Base-by-base conservation (phyloP, 1,139 yeast genomes). In the Hansenula anomala region DNA sequence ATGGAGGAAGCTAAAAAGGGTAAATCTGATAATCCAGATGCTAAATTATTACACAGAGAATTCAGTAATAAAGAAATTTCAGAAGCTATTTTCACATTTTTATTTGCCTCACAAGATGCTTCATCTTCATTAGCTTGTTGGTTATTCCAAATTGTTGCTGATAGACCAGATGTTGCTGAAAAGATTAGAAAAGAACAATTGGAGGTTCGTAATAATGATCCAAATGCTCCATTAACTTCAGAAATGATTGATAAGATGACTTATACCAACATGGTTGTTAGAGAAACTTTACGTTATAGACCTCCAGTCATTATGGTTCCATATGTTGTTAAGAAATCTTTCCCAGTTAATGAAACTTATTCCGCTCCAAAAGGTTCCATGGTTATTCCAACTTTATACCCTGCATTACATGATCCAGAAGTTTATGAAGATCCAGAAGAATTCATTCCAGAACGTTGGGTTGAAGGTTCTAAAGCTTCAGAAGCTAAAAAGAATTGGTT, bases 281-380 rank as follows among this genome's bases (percentile, higher is more conserved):
- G 79, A 67, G 98, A 92, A 69, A 70, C 92, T 42, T 75, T 92
- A 53, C 84, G 98, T 63, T 85, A 85, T 69, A 83, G 97, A 64
- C 98, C 98, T 27, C 98, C 98, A 7, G 98, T 92, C 48, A 62
- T 89, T 44, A 92, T 92, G 98, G 97, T 92, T 45, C 98, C 98
- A 37, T 92, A 92, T 61, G 87, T 87, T 47, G 96, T 78, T 42
- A 92, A 92, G 73, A 71, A 88, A 62, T 67, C 73, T 14, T 92
- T 85, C 72, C 95, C 95, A 36, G 80, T 92, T 38, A 75, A 90
- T 30, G 81, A 83, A 14, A 75, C 72, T 37, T 92, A 92, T 66
- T 80, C 92, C 25, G 95, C 89, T 37, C 98, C 98, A 59, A 90
- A 89, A 68, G 97, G 97, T 35, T 74, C 97, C 27, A 92, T 92